Evolutionary conservation across 2,329 filamentous ascomycete species (phyloP).

Genomic region (Camillea tinctor): DNA sequence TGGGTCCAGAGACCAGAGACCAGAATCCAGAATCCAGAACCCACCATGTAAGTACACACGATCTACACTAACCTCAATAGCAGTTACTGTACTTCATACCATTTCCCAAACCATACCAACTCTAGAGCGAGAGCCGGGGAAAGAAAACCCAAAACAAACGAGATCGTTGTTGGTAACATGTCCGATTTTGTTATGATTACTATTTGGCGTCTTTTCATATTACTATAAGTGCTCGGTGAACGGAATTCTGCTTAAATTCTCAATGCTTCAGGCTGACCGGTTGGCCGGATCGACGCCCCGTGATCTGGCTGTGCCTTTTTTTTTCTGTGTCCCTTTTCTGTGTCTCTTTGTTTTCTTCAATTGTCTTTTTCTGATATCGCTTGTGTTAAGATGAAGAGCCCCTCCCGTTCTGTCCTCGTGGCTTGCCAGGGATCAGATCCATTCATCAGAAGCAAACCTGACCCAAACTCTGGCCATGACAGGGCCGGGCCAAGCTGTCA

Average conservation of each 20-base stretch:
- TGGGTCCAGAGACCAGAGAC: neutral
- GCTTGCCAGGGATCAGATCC: neutral
- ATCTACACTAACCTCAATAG: neutral
- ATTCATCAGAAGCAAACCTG: neutral
- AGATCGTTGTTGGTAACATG: neutral
- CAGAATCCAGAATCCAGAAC: too few relatives aligned
- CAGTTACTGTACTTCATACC: neutral
- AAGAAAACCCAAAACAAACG: neutral
- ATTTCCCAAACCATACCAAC: neutral
- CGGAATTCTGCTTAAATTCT: neutral
- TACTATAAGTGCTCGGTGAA: neutral
- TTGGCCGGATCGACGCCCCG: neutral
- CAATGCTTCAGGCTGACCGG: neutral
- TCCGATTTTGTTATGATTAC: neutral
- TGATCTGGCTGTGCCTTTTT: neutral
- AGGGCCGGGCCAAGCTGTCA: neutral
- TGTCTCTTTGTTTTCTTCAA: neutral
- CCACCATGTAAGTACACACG: too few relatives aligned
- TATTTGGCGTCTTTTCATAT: neutral
- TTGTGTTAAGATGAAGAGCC: neutral
- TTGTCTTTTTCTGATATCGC: neutral
- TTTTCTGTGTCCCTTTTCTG: neutral
- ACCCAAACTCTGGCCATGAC: neutral
- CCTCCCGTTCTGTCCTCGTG: neutral
- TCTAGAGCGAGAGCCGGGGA: neutral